Evolutionary conservation across 257 asterid species (phyloP), one percentile per base, ranked within the genome.

Genomic region (Ocimum tenuiflorum): DNA sequence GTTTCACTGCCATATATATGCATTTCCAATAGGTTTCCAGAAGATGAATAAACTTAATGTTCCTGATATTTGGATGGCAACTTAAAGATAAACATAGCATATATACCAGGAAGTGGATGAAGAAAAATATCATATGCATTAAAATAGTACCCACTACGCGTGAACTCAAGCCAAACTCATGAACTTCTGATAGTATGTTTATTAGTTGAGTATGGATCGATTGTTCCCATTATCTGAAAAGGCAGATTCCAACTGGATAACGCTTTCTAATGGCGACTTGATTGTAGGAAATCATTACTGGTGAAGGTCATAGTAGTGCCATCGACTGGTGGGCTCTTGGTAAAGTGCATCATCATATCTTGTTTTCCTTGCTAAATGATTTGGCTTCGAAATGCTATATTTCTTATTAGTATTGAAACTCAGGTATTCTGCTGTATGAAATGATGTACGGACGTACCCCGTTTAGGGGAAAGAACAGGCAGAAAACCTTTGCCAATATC

Each of bases 291-390:
- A 89, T 89, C 81, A 88, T 92, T 56, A 90, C 94, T 6, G 97
- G 97, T 45, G 85, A 80, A 73, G 96, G 94, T 60, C 97, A 92
- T 78, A 89, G 91, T 52, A 85, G 97, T 77, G 99, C 99, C 19
- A 87, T 89, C 53, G 99, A 92, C 75, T 92, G 99, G 99, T 92
- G 99, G 99, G 91, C 96, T 77, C 84, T 92, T 68, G 99, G 99
- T 92, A 84, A 74, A n/a, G n/a, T n/a, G n/a, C n/a, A n/a, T n/a
- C n/a, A n/a, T n/a, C n/a, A n/a, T n/a, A n/a, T n/a, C n/a, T n/a
- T n/a, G n/a, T n/a, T n/a, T n/a, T n/a, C n/a, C n/a, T n/a, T n/a
- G n/a, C n/a, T n/a, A n/a, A 17, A 39, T 15, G 56, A 63, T 51
- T 6, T 58, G n/a, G 49, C 47, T 52, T 60, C 49, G 38, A 35